A percentile compares a stretch with the other conserved stretches of the same genome.
Evolutionary conservation across 768 basidiomycete species (phyloP).

Genomic region (Tulasnella sp.): DNA sequence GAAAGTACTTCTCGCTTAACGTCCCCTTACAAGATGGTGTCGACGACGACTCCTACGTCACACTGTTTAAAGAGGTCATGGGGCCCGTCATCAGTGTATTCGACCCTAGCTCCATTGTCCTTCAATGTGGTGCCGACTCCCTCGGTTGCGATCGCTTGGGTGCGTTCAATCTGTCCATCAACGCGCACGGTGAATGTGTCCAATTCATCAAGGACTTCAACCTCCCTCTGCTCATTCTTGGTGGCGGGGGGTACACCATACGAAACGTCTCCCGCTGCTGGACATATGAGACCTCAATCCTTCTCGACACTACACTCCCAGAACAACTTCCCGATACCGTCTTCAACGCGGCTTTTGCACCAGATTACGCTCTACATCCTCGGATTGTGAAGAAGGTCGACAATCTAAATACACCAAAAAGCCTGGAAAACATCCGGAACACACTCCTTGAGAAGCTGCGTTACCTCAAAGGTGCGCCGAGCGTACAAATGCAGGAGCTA

Average conservation of each 20-base stretch:
- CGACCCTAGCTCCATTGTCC: conserved; percentile 78
- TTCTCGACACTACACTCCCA: conserved; percentile 71
- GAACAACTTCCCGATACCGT: conserved; percentile 80
- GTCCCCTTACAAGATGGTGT: conserved; percentile 93
- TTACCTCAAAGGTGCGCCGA: conserved; percentile 92
- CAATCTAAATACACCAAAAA: conserved; percentile 77
- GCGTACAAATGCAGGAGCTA: conserved; percentile 91
- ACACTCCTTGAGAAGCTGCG: conserved; percentile 78
- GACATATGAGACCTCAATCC: conserved; percentile 94
- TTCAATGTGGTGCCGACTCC: conserved; percentile 96
- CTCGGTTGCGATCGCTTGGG: conserved; percentile 90
- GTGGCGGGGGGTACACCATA: conserved; percentile 94
- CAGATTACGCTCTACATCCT: conserved; percentile 88
- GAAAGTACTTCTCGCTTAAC: conserved; percentile 92
- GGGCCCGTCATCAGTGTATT: conserved; percentile 87
- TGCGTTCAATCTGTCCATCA: conserved; percentile 94
- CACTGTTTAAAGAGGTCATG: conserved; percentile 91
- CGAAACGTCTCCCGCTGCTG: conserved; percentile 97
- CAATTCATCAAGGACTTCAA: conserved; percentile 90
- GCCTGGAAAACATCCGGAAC: conserved; percentile 78
- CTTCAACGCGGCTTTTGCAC: conserved; percentile 88
- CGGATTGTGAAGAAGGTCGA: conserved; percentile 84
- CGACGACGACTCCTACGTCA: conserved; percentile 93
- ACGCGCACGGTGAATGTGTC: conserved; percentile 96
- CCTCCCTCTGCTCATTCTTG: conserved; percentile 81